A percentile compares a stretch with the other conserved stretches of the same genome.
These are phyloP conservation scores for Claviceps pazoutovae DNA, from an alignment of 2,329 filamentous ascomycete genomes.

Conservation along the genomic window DNA sequence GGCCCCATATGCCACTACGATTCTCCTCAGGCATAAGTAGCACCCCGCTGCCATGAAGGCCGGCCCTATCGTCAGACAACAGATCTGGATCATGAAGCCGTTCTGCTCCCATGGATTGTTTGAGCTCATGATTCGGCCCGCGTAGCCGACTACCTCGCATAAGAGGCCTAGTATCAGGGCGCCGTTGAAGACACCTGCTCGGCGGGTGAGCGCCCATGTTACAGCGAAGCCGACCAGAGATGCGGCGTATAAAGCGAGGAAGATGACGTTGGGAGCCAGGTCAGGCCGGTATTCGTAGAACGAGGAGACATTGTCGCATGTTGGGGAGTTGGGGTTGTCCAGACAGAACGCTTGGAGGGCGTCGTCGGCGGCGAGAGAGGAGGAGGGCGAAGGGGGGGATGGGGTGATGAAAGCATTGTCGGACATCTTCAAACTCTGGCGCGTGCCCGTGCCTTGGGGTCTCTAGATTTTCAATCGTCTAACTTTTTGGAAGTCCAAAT, in stretches of 20 bases:
- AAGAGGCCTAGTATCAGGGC: slow-evolving; percentile 39
- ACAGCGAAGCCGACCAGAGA: slow-evolving; percentile 27
- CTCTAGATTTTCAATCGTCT: too few species aligned
- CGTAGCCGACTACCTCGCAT: slow-evolving; percentile 46
- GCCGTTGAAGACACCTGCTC: slow-evolving; percentile 35
- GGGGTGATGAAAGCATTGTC: neutral
- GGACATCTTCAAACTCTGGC: neutral
- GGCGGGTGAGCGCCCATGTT: slow-evolving; percentile 28
- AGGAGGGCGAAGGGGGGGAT: neutral
- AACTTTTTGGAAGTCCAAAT: neutral
- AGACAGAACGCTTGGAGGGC: slow-evolving; percentile 13
- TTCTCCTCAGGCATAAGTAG: slow-evolving; percentile 44
- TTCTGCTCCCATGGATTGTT: slow-evolving; percentile 35
- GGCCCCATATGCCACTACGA: slow-evolving; percentile 32
- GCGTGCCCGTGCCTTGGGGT: too few species aligned
- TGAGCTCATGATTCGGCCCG: slow-evolving; percentile 40
- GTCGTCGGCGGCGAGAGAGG: neutral
- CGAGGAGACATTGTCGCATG: slow-evolving; percentile 19
- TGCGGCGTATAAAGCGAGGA: slow-evolving; percentile 34
- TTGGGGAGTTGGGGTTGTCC: slow-evolving; percentile 12
- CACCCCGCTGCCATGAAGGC: slow-evolving; percentile 51
- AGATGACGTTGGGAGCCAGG: slow-evolving; percentile 36
- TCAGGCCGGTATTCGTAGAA: slow-evolving; percentile 39
- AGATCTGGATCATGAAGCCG: slow-evolving; percentile 42
- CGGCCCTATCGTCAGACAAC: slow-evolving; percentile 49